A percentile compares a stretch with the other conserved stretches of the same genome.
phyloP scores from a whole-genome alignment of 1,139 yeast genomes.

The Suhomyces coccinellae region DNA sequence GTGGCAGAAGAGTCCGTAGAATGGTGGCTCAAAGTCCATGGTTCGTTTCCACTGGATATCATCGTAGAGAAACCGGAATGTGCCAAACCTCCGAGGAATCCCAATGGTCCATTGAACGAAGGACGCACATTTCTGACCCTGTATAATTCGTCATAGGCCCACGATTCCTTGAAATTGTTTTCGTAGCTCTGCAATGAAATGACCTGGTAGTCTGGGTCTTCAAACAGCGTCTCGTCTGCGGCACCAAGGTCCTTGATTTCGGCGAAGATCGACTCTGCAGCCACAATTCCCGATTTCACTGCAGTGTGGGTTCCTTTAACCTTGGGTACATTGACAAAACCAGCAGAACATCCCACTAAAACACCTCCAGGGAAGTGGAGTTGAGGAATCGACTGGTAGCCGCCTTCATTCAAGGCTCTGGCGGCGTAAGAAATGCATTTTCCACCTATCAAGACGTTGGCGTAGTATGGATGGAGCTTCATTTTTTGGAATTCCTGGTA shows the following conservation, averaged over 20 bases:
- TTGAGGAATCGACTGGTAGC: conserved; percentile 86
- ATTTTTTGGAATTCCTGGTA: conserved; percentile 92
- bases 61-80: conserved; percentile 86
- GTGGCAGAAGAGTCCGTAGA: conserved; percentile 75
- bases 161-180: conserved; percentile 63
- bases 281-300: conserved; percentile 90
- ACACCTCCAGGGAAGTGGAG: conserved; percentile 94
- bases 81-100: conserved; percentile 74
- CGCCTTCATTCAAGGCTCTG: conserved; percentile 95
- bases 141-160: conserved; percentile 82
- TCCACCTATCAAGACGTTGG: conserved; percentile 78
- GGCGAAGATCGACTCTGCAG: conserved; percentile 82
- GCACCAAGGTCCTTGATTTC: conserved; percentile 48
- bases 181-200: conserved; percentile 62
- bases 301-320: conserved; percentile 99
- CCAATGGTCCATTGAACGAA: conserved; percentile 72
- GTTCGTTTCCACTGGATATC: conserved; percentile 73
- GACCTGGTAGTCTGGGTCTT: conserved; percentile 37
- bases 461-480: conserved; percentile 88
- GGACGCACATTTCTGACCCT: conserved; percentile 91
- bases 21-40: conserved; percentile 81
- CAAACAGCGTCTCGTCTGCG: conserved; percentile 51
- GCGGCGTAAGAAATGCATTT: conserved; percentile 94
- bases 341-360: conserved; percentile 92
- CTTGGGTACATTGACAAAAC: conserved; percentile 94